A percentile compares a stretch with the other conserved stretches of the same genome.
These are phyloP conservation scores for Chaetomium olivaceum DNA, from an alignment of 2,329 filamentous ascomycete genomes.

Conservation along the genomic window DNA sequence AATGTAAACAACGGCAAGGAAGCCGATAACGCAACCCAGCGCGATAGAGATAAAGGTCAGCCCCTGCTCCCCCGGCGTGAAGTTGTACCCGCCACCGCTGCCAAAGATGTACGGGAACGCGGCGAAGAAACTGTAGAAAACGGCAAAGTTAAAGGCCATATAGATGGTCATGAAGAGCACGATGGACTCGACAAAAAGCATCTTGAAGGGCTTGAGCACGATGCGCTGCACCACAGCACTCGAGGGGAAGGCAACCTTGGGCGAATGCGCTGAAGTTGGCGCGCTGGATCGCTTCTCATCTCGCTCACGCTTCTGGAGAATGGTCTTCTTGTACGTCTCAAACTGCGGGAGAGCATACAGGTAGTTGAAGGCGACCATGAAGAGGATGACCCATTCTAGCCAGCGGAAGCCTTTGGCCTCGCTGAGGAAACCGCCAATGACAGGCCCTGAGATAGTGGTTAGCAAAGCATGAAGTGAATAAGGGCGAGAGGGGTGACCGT, in stretches of 20 bases:
- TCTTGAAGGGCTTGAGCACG: slow-evolving; percentile 41
- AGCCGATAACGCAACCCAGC: slow-evolving; percentile 20
- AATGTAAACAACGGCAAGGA: slow-evolving; percentile 11
- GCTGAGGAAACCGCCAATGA: slow-evolving; percentile 46
- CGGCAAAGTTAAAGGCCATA: slow-evolving; percentile 35
- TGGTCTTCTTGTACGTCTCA: slow-evolving; percentile 48
- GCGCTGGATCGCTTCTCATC: neutral
- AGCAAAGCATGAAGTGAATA: neutral
- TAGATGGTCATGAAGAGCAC: slow-evolving; percentile 46
- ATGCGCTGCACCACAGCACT: slow-evolving; percentile 31
- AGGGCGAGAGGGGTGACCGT: neutral
- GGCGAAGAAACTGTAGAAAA: slow-evolving; percentile 36
- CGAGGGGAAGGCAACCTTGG: neutral
- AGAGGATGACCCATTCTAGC: slow-evolving; percentile 46
- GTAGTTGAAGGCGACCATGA: slow-evolving; percentile 42
- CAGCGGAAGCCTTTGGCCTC: slow-evolving; percentile 46
- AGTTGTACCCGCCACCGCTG: slow-evolving; percentile 30
- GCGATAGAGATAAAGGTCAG: slow-evolving; percentile 23
- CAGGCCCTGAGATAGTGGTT: slow-evolving; percentile 33
- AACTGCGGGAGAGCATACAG: slow-evolving; percentile 43
- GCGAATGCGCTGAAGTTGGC: neutral
- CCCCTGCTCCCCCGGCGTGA: slow-evolving; percentile 21
- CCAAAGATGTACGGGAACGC: slow-evolving; percentile 36
- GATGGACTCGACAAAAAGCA: slow-evolving; percentile 53
- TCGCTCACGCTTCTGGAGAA: slow-evolving; percentile 34